Evolutionary conservation across 2,329 filamentous ascomycete genomes (phyloP).

Genomic region (Cladophialophora psammophila): DNA sequence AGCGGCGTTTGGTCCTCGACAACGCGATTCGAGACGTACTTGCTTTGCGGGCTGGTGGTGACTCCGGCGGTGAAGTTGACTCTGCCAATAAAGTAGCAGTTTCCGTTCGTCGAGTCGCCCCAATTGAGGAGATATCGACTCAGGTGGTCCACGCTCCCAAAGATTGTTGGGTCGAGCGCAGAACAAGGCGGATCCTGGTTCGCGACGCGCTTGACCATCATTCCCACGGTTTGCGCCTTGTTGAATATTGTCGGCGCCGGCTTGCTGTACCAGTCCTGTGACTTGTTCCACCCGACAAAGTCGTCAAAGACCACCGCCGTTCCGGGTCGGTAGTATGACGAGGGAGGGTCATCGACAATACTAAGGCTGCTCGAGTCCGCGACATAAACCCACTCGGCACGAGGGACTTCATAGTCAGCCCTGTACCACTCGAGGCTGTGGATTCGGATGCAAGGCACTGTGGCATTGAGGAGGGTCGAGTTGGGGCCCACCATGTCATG

Average conservation of each 20-base stretch:
- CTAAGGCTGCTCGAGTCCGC: background rate
- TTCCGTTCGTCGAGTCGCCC: background rate
- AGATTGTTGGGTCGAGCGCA: background rate
- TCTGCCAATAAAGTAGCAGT: background rate
- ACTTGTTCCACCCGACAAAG: background rate
- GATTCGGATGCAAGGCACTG: constrained; percentile 30
- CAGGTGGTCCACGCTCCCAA: background rate
- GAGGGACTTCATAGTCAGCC: background rate
- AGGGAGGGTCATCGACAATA: background rate
- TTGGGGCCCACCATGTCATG: constrained; percentile 12
- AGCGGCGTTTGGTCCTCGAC: constrained; percentile 23
- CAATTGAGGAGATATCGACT: background rate
- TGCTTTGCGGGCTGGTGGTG: constrained; percentile 17
- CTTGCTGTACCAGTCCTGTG: background rate
- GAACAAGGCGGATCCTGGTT: background rate
- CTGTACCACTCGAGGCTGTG: constrained; percentile 8
- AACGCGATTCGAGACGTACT: constrained; percentile 25
- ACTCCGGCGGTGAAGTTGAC: constrained; percentile 26
- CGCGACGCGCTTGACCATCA: background rate
- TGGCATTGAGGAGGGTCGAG: constrained; percentile 25
- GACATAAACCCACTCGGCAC: background rate
- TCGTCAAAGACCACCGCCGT: background rate
- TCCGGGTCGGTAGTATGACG: background rate
- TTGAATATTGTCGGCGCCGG: background rate
- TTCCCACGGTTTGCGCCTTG: background rate